A percentile compares a stretch with the other conserved stretches of the same genome.
These are phyloP conservation scores for Aspergillus costaricaensis DNA, from an alignment of 2,329 filamentous ascomycete species.

Conservation along the genomic window DNA sequence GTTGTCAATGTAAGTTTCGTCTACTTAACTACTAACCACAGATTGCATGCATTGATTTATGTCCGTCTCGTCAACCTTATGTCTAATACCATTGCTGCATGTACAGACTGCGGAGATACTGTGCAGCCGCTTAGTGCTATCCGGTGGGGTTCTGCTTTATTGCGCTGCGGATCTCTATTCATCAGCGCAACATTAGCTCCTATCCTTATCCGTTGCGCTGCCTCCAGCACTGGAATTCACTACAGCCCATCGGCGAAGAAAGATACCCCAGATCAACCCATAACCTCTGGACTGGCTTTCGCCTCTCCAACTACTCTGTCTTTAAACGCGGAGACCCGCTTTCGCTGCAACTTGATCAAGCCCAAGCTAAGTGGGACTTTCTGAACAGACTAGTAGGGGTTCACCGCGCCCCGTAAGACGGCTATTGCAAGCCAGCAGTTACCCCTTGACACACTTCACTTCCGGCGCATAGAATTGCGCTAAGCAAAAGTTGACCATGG, in stretches of 20 bases:
- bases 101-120: constrained; percentile 10
- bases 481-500: constrained; percentile 23
- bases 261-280: background rate
- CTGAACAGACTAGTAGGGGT: background rate
- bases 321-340: background rate
- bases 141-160: constrained; percentile 21
- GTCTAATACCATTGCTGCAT: background rate
- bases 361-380: background rate
- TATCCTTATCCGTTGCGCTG: background rate
- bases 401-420: background rate
- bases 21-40: no score
- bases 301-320: background rate
- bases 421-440: background rate
- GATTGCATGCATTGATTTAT: no score
- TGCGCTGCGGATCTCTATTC: background rate
- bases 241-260: background rate
- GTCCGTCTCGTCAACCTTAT: no score
- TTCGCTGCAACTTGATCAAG: background rate
- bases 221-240: background rate
- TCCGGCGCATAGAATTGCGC: background rate
- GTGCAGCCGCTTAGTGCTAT: constrained; percentile 17
- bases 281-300: background rate
- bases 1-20: no score
- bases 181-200: background rate
- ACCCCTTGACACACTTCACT: background rate